These are phyloP conservation scores for Anethum foeniculum DNA, from an alignment of 140 eudicot genomes.

Conservation along the genomic window DNA sequence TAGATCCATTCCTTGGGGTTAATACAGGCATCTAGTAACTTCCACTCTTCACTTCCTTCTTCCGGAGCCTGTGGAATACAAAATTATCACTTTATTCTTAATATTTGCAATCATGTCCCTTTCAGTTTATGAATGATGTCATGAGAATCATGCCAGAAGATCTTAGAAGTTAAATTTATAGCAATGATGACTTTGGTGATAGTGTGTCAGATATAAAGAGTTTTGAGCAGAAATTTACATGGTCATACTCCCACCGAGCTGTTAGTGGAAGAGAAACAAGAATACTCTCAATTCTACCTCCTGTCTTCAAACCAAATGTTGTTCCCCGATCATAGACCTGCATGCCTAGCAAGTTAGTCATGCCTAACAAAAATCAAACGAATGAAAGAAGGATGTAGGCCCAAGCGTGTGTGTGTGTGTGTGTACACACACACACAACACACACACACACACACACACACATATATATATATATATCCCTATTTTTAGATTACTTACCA, in stretches of 20 bases:
- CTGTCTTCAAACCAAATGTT: constrained; percentile 96
- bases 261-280: constrained; percentile 94
- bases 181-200: neutral
- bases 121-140: neutral
- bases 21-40: constrained; percentile 92
- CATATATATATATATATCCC: no score
- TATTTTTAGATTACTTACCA: constrained; percentile 39
- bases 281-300: constrained; percentile 96
- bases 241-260: constrained; percentile 99
- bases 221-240: constrained; percentile 40
- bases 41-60: constrained; percentile 99
- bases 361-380: neutral
- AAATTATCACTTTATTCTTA: neutral
- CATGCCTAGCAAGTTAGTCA: constrained; percentile 1
- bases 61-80: constrained; percentile 61
- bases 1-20: constrained; percentile 95
- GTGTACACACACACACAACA: no score
- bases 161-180: neutral
- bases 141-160: neutral
- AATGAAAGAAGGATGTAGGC: neutral
- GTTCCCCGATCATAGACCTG: constrained; percentile 99
- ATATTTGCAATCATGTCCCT: neutral
- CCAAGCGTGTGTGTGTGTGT: neutral
- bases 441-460: no score
- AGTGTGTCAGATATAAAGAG: neutral